Evolutionary conservation across 2,329 filamentous ascomycete species (phyloP), one percentile per base, ranked within the genome.

Genomic region (Fusarium virguliforme): DNA sequence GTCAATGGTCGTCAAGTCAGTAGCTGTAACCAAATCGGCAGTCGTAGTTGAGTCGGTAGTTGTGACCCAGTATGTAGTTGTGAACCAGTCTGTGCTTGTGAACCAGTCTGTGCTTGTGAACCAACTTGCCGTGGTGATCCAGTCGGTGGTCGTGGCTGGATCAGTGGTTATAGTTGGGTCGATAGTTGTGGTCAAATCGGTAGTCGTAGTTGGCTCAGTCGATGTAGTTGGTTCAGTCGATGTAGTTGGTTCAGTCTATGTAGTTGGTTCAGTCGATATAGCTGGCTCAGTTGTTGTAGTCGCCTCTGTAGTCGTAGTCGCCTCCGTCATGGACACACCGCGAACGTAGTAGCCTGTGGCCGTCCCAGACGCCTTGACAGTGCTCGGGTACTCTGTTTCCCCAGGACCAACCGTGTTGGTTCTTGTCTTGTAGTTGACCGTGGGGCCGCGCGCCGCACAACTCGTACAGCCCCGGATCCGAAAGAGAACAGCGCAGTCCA

Each of bases 311-410:
- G 41, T 62, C 9, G 57, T 56, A 5, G 55, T 28, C 13, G n/a
- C 30, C 38, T 38, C 18, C 1, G 41, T 18, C 3, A 57, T 60
- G 0, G 56, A 37, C 41, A 40, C 37, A 9, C 37, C 37, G 8
- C 9, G 8, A 22, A 22, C 7, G n/a, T 34, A 9, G 71, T 74
- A 30, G 67, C 71, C 12, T 67, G 72, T 1, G 60, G 37, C 56
- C 9, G 71, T 74, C 13, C 63, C 64, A 6, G 62, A 68, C 22
- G 71, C 69, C 15, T 30, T 59, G 5, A 6, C 57, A 2, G 71
- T 74, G 1, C 57, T 62, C 8, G 64, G 68, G 40, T 24, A 68
- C 6, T 35, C 12, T 37, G 41, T 4, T 3, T 55, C 38, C 18
- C 64, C 62, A 2, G 56, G 7, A 3, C 12, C 8, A 4, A 72